phyloP scores from a whole-genome alignment of 345 rosid genomes.

The Microthlaspi erraticum region DNA sequence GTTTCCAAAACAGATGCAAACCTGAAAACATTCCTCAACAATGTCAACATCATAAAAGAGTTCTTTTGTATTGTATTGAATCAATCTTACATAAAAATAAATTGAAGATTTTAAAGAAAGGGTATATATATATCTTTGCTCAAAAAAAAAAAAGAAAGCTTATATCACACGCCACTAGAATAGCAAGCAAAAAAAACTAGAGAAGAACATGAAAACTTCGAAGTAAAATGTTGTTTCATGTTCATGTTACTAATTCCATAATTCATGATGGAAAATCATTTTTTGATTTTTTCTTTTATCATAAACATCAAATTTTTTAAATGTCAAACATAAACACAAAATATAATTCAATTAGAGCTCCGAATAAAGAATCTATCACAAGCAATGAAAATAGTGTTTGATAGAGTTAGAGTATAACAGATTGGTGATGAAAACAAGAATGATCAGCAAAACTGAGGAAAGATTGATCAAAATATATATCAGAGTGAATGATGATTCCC shows the following conservation, averaged over 20 bases:
- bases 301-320: not conserved
- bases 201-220: not conserved
- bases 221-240: not conserved
- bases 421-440: not conserved
- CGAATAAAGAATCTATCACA: not conserved
- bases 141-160: not conserved
- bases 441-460: not conserved
- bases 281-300: too few relatives aligned
- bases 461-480: constrained; percentile 16
- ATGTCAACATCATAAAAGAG: not conserved
- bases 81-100: not conserved
- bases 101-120: not conserved
- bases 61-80: not conserved
- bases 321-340: too few relatives aligned
- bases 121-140: too few relatives aligned
- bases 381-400: not conserved
- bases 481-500: not conserved
- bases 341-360: too few relatives aligned
- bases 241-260: not conserved
- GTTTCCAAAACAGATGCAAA: constrained; percentile 84
- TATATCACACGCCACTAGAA: not conserved
- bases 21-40: constrained; percentile 52
- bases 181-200: not conserved
- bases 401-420: too few relatives aligned
- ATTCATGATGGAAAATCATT: not conserved